These are phyloP conservation scores for Paradendryphiella salina DNA, from an alignment of 2,329 filamentous ascomycete genomes.

Conservation along the genomic window DNA sequence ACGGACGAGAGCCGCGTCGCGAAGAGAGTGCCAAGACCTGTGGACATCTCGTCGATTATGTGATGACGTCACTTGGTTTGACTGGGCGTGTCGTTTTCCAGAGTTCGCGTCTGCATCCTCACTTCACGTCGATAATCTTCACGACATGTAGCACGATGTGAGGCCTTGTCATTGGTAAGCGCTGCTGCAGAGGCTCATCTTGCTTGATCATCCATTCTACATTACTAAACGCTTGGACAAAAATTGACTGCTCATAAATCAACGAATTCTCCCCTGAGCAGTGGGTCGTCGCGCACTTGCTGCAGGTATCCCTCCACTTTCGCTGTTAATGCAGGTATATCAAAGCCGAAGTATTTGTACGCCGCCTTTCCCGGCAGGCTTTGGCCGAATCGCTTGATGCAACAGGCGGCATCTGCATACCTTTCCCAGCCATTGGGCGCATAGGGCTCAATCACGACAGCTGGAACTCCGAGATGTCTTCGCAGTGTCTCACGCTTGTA, in stretches of 20 bases:
- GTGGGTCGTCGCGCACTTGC: constrained; percentile 42
- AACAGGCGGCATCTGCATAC: constrained; percentile 61
- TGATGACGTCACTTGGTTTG: too few species aligned
- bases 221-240: too few species aligned
- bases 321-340: constrained; percentile 44
- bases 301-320: constrained; percentile 47
- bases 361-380: constrained; percentile 58
- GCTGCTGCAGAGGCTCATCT: too few species aligned
- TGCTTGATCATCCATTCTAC: too few species aligned
- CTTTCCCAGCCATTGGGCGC: constrained; percentile 62
- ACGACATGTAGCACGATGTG: too few species aligned
- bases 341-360: constrained; percentile 60
- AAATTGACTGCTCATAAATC: constrained; percentile 27
- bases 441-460: constrained; percentile 65
- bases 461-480: constrained; percentile 48
- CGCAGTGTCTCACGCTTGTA: constrained; percentile 55
- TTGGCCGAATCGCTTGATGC: constrained; percentile 60
- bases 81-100: too few species aligned
- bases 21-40: too few species aligned
- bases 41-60: too few species aligned
- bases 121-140: too few species aligned
- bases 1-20: too few species aligned
- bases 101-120: too few species aligned
- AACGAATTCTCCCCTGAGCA: constrained; percentile 40
- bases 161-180: too few species aligned